Percentiles rank a stretch among this genome's conserved stretches.
phyloP scores from a whole-genome alignment of 78 protist genomes.

The Trichosphaerium sp. region DNA sequence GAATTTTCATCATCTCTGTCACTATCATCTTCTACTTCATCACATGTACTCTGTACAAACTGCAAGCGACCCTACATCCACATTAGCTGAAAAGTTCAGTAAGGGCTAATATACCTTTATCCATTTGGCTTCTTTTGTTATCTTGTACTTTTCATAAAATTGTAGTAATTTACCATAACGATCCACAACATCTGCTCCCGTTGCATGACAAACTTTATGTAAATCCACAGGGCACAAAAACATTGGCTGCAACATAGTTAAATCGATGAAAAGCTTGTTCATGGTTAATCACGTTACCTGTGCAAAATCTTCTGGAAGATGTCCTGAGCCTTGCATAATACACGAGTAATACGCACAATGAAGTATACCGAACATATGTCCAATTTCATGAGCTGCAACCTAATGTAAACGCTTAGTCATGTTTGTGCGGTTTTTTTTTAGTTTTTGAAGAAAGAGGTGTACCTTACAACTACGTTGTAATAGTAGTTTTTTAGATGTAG shows the following conservation, averaged over 20 bases:
- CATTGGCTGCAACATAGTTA: background rate
- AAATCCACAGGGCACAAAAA: background rate
- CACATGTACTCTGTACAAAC: too few species aligned
- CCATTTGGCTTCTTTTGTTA: too few species aligned
- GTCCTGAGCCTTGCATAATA: background rate
- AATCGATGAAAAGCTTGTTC: background rate
- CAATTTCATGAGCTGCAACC: background rate
- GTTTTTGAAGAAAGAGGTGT: background rate
- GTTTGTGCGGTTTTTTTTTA: background rate
- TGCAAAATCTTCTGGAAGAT: background rate
- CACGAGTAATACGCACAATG: background rate
- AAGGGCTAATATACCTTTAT: too few species aligned
- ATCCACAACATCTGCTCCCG: too few species aligned
- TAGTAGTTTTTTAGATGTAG: background rate
- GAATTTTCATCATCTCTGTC: too few species aligned
- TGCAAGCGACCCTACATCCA: too few species aligned
- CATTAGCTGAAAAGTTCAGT: too few species aligned
- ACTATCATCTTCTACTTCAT: too few species aligned
- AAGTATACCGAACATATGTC: background rate
- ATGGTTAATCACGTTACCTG: too few species aligned
- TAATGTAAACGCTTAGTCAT: background rate
- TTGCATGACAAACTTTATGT: too few species aligned
- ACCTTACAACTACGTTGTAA: background rate
- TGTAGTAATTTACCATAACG: too few species aligned
- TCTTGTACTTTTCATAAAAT: too few species aligned